Evolutionary conservation across 306 rosid species (phyloP), one percentile per base, ranked within the genome.

Genomic region (Dicorynia guianensis): DNA sequence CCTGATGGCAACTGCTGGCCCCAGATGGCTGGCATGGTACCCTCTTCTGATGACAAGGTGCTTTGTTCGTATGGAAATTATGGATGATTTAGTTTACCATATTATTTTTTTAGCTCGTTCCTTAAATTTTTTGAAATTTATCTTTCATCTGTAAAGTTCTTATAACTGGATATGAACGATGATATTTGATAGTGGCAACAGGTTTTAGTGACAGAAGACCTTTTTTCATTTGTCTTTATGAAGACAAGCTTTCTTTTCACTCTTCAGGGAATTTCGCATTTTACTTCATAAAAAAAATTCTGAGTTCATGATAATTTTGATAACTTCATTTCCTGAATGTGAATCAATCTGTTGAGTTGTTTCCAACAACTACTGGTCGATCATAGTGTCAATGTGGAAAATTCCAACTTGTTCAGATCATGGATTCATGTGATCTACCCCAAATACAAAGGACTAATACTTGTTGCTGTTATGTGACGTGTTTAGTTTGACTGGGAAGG

Each of bases 401-500:
- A 3, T 54, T 67, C 6, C 13, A 19, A 56, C 66, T 55, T n/a
- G 18, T 13, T 11, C 19, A 20, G 39, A 56, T 71, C 43, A 19
- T 54, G 43, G 18, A 0, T 14, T 18, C 55, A 11, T 39, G 33
- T 70, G 40, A 39, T 12, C 25, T 68, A 11, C 11, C 50, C 48
- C 64, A 54, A 35, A 1, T 56, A 19, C 9, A 56, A 54, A 11
- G 65, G 54, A 20, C 4, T 42, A 14, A 13, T 8, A 6, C 20
- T 56, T 72, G 11, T 75, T 82, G n/a, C 38, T 69, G 55, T 63
- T 15, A 15, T 66, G 58, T 47, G 66, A 53, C 64, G 19, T 83
- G 84, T 86, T 80, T 90, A 95, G 98, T 95, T 85, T 85, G 96
- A 95, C 76, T 95, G 98, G 98, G 96, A 95, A 89, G 98, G 98